Percentiles rank a stretch among this genome's conserved stretches.
These are phyloP conservation scores for Exidia glandulosa DNA, from an alignment of 768 basidiomycete genomes.

Conservation along the genomic window DNA sequence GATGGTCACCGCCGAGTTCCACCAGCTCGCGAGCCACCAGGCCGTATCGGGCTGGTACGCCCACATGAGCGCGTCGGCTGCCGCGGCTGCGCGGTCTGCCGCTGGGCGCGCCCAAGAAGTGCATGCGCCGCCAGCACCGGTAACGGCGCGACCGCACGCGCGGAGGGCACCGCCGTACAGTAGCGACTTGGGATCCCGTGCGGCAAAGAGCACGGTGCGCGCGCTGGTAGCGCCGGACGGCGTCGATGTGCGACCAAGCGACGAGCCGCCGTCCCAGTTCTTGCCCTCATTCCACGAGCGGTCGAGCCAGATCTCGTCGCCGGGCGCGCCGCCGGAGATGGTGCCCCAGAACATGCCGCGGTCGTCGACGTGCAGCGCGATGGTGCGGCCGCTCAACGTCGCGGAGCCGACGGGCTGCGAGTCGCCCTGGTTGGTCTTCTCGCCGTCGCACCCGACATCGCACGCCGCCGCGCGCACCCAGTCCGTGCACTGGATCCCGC, in stretches of 20 bases:
- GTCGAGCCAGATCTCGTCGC: not conserved
- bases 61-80: not conserved
- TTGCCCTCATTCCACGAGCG: not conserved
- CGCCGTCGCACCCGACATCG: not conserved
- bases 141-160: not conserved
- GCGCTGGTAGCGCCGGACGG: not conserved
- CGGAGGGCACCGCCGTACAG: not conserved
- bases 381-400: not conserved
- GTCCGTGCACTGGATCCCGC: not conserved
- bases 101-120: not conserved
- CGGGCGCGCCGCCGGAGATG: not conserved
- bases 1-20: not conserved
- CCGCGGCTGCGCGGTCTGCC: not conserved
- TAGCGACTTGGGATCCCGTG: not conserved
- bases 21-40: not conserved
- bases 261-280: not conserved
- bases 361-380: not conserved
- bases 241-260: not conserved
- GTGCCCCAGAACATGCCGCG: not conserved
- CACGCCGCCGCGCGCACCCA: not conserved
- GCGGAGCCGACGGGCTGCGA: not conserved
- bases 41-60: not conserved
- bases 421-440: not conserved
- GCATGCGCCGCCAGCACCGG: not conserved
- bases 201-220: not conserved